Percentiles rank a stretch among this genome's conserved stretches.
These are phyloP conservation scores for Calonectria pteridis DNA, from an alignment of 2,329 filamentous ascomycete genomes.

Conservation along the genomic window DNA sequence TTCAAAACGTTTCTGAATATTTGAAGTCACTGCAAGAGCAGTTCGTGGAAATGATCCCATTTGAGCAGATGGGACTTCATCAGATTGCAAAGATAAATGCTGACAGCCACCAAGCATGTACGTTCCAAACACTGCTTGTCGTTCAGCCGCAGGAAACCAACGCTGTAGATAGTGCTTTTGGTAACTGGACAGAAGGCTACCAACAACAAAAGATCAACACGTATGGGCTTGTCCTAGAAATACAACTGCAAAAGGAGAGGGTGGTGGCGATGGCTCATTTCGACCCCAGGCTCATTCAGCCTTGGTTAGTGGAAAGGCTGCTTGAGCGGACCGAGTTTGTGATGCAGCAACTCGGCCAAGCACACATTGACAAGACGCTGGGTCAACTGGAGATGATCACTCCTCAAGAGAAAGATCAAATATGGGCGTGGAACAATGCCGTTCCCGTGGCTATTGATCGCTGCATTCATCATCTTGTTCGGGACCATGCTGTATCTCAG, in stretches of 20 bases:
- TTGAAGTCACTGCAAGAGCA: conserved; percentile 48
- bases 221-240: not conserved
- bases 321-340: conserved; percentile 18
- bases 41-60: conserved; percentile 23
- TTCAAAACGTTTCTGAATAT: conserved; percentile 50
- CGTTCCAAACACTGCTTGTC: conserved; percentile 25
- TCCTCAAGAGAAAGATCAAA: conserved; percentile 29
- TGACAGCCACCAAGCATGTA: not conserved
- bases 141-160: conserved; percentile 8
- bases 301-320: not conserved
- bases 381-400: conserved; percentile 23
- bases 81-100: conserved; percentile 5
- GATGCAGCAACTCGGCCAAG: conserved; percentile 6
- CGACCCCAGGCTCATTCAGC: conserved; percentile 1
- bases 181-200: not conserved
- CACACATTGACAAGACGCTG: not conserved
- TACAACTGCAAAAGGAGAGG: not conserved
- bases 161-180: not conserved
- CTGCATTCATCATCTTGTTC: too few relatives aligned
- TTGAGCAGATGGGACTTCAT: conserved; percentile 27
- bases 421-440: conserved; percentile 26
- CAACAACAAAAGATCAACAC: not conserved
- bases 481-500: too few relatives aligned
- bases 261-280: not conserved
- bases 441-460: too few relatives aligned